A percentile compares a stretch with the other conserved stretches of the same genome.
Evolutionary conservation across 1,284 basidiomycete genomes (phyloP).

Genomic region (Tilletia caries): DNA sequence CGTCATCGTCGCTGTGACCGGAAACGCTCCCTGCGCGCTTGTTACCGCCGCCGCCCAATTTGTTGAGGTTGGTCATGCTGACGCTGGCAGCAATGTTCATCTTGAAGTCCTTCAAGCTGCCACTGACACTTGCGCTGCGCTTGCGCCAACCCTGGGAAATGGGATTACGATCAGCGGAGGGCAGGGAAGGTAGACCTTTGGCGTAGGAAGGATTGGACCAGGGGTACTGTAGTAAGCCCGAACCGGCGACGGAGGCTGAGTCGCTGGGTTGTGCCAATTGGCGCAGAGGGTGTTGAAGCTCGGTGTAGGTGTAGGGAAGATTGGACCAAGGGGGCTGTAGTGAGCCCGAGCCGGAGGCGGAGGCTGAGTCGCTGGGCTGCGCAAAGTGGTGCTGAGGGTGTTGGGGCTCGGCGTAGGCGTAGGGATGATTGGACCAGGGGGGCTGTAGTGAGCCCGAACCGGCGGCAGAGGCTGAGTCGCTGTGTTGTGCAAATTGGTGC

Average conservation of each 20-base stretch:
- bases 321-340: too few relatives aligned
- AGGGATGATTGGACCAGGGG: too few relatives aligned
- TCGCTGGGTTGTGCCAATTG: background rate
- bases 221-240: background rate
- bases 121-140: background rate
- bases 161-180: background rate
- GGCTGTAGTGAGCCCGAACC: too few relatives aligned
- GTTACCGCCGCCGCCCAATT: background rate
- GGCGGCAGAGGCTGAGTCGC: too few relatives aligned
- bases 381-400: too few relatives aligned
- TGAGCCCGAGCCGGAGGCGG: too few relatives aligned
- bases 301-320: background rate
- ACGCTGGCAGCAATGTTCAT: background rate
- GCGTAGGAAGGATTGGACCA: conserved; percentile 1
- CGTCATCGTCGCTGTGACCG: background rate
- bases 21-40: background rate
- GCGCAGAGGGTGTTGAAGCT: conserved; percentile 4
- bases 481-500: too few relatives aligned
- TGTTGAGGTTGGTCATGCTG: conserved; percentile 1
- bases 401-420: too few relatives aligned
- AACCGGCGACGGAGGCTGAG: background rate
- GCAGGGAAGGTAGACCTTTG: background rate
- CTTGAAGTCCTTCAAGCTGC: background rate
- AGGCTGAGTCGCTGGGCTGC: too few relatives aligned
- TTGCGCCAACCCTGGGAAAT: background rate